phyloP scores from a whole-genome alignment of 2,329 filamentous ascomycete genomes.

The Colletotrichum spaethianum region DNA sequence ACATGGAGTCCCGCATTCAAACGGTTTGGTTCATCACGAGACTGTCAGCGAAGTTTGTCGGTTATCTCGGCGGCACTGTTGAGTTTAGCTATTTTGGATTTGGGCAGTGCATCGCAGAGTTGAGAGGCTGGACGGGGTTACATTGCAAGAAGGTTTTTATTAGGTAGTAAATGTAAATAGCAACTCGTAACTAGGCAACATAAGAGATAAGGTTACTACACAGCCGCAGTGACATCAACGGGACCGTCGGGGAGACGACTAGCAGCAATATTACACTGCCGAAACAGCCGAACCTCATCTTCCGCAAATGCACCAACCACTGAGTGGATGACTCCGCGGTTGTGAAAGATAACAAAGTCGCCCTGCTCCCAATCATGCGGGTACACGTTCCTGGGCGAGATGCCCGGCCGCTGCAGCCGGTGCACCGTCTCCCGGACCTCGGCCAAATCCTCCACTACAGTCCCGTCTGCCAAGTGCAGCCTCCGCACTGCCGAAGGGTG shows the following conservation, averaged over 20 bases:
- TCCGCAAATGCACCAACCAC: conserved; percentile 82
- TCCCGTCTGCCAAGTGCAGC: conserved; percentile 77
- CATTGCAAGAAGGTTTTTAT: not conserved
- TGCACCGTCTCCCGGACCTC: conserved; percentile 79
- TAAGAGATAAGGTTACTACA: conserved; percentile 5
- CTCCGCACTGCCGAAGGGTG: conserved; percentile 80
- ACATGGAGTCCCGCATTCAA: not conserved
- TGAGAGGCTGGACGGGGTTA: not conserved
- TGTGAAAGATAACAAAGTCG: conserved; percentile 84
- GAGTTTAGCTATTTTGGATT: not conserved
- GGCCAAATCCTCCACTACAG: conserved; percentile 77
- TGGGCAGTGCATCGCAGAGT: not conserved
- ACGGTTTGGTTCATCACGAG: not conserved
- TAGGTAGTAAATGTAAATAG: not conserved
- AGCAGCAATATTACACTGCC: conserved; percentile 85
- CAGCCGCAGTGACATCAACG: conserved; percentile 17
- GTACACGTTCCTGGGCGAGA: conserved; percentile 78
- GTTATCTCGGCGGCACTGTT: not conserved
- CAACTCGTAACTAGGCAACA: not conserved
- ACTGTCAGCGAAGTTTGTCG: not conserved
- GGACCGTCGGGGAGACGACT: conserved; percentile 70
- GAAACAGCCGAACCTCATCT: conserved; percentile 81
- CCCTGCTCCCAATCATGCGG: conserved; percentile 84
- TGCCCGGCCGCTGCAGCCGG: conserved; percentile 78
- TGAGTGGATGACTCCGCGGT: conserved; percentile 80